Percentiles rank a stretch among this genome's conserved stretches.
These are phyloP conservation scores for Pythium aristosporum DNA, from an alignment of 352 stramenopile genomes.

Conservation along the genomic window DNA sequence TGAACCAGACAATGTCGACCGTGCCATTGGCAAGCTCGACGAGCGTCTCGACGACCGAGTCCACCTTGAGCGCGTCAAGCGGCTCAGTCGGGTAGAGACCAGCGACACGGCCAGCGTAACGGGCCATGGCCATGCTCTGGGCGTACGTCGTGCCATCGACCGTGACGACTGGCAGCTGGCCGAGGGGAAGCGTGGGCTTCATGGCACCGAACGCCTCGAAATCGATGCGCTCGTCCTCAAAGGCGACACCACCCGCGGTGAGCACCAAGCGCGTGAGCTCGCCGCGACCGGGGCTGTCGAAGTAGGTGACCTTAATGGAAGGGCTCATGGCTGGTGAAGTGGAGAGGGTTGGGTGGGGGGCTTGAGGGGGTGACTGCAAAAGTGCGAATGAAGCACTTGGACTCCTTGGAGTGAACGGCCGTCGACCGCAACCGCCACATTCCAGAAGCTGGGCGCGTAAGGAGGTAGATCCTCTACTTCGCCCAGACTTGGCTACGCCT, in stretches of 20 bases:
- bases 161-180: slow-evolving; percentile 46
- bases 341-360: not conserved
- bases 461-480: too few relatives aligned
- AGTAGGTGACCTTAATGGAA: slow-evolving; percentile 50
- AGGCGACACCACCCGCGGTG: slow-evolving; percentile 40
- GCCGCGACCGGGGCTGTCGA: slow-evolving; percentile 39
- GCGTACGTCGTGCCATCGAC: slow-evolving; percentile 45
- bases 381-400: slow-evolving; percentile 12
- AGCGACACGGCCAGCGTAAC: slow-evolving; percentile 48
- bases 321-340: slow-evolving; percentile 11
- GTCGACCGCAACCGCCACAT: not conserved
- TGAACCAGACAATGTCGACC: slow-evolving; percentile 40
- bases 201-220: slow-evolving; percentile 25
- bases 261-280: slow-evolving; percentile 55
- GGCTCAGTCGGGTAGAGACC: slow-evolving; percentile 49
- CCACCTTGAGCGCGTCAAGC: slow-evolving; percentile 38
- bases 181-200: slow-evolving; percentile 44
- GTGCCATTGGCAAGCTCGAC: slow-evolving; percentile 32
- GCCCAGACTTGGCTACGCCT: too few relatives aligned
- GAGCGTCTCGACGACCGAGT: slow-evolving; percentile 43
- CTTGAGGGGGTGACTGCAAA: slow-evolving; percentile 13
- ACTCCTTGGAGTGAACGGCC: too few relatives aligned
- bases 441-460: slow-evolving; percentile 1
- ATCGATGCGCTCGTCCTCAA: slow-evolving; percentile 49
- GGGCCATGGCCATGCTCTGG: slow-evolving; percentile 58